Evolutionary conservation across 2,329 filamentous ascomycete species (phyloP).

Genomic region (Calonectria pteridis): DNA sequence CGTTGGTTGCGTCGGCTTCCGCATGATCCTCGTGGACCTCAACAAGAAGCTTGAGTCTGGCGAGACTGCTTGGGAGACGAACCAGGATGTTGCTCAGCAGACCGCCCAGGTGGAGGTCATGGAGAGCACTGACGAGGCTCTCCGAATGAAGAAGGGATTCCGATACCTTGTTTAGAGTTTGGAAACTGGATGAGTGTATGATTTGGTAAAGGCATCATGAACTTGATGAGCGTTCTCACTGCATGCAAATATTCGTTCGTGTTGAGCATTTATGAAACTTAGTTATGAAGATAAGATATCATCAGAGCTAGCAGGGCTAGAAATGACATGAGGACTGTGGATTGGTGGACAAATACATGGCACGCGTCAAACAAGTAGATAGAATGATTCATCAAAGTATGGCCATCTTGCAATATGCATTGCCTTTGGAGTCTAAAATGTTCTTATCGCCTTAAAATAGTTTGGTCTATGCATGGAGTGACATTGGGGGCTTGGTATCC

Average conservation of each 20-base stretch:
- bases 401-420: neutral
- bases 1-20: slow-evolving; percentile 63
- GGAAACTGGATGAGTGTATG: neutral
- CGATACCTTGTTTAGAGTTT: slow-evolving; percentile 57
- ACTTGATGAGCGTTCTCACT: neutral
- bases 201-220: neutral
- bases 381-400: neutral
- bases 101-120: slow-evolving; percentile 55
- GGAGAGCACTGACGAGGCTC: slow-evolving; percentile 58
- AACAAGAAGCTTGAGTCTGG: slow-evolving; percentile 62
- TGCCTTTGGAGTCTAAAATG: neutral
- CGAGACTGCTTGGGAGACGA: slow-evolving; percentile 54
- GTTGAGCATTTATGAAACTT: neutral
- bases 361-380: neutral
- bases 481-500: neutral
- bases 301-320: neutral
- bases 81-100: slow-evolving; percentile 52
- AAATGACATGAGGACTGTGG: neutral
- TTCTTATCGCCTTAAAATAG: neutral
- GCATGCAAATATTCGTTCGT: neutral
- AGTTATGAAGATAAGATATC: neutral
- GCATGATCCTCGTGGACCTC: slow-evolving; percentile 58
- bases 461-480: neutral
- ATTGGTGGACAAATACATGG: no score
- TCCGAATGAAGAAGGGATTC: slow-evolving; percentile 61